A percentile compares a stretch with the other conserved stretches of the same genome.
Conservation (phyloP, 2,329 filamentous ascomycete species). For the Alternaria novae-zelandiae region DNA sequence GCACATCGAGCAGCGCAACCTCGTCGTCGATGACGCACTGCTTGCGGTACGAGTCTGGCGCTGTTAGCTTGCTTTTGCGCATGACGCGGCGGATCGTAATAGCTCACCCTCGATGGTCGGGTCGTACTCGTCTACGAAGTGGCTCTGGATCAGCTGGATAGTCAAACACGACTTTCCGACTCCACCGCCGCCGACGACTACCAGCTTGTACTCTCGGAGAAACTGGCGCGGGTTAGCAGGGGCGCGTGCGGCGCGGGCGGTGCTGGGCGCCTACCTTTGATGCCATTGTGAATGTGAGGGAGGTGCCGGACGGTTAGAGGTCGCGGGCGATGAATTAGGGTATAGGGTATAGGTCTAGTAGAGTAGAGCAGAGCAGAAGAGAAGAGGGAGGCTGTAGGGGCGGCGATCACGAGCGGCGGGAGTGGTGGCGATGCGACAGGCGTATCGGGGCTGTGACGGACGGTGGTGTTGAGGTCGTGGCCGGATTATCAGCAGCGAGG, state of each 20-base stretch:
- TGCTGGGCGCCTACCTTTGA: conserved; percentile 42
- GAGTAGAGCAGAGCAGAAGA: not conserved
- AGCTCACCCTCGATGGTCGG: conserved; percentile 96
- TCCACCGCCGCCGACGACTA: conserved; percentile 96
- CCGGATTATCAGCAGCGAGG: conserved; percentile 6
- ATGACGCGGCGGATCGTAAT: not conserved
- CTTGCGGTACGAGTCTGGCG: conserved; percentile 96
- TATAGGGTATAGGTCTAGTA: not conserved
- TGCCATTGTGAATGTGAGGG: conserved; percentile 41
- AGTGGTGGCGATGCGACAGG: conserved; percentile 19
- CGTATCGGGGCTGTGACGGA: conserved; percentile 13
- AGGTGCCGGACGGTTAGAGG: conserved; percentile 9
- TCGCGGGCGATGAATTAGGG: conserved; percentile 7
- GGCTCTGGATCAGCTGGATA: conserved; percentile 80
- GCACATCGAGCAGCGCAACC: conserved; percentile 94
- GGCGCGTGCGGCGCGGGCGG: not conserved
- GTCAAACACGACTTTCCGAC: conserved; percentile 99
- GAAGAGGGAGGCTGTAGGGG: conserved; percentile 6
- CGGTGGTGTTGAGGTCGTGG: not conserved
- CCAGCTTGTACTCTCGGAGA: conserved; percentile 64
- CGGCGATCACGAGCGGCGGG: conserved; percentile 15
- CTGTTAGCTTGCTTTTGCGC: conserved; percentile 14
- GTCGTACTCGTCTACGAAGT: conserved; percentile 99
- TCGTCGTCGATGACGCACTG: conserved; percentile 99
- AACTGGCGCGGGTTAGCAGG: conserved; percentile 50